Evolutionary conservation across 75 land plant genomes (phyloP), one percentile per base, ranked within the genome.

Genomic region (Pinus taeda): DNA sequence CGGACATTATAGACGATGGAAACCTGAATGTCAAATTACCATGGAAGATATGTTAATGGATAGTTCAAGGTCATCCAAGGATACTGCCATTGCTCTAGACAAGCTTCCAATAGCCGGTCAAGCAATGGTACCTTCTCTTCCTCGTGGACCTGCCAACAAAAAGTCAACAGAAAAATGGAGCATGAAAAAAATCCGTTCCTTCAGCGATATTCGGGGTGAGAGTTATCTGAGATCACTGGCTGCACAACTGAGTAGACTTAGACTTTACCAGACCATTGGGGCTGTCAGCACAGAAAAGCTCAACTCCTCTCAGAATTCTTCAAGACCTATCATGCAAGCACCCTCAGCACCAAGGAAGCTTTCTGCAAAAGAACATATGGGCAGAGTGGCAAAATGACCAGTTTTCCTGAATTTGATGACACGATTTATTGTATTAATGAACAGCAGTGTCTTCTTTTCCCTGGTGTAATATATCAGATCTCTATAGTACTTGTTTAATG

Each of bases 211-310:
- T 1, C 73, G 82, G 29, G 83, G 89, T 79, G 85, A 85, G 61
- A 71, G 83, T 63, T 77, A 85, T 59, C 83, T 85, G 69, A 37
- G 76, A 22, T 65, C 89, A 20, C 63, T 90, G 67, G 79, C 83
- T 73, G 85, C 85, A 61, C 82, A 84, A 56, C n/a, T 85, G 76
- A 75, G 77, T 59, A 83, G 75, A 59, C 63, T 84, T 39, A 74
- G 89, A 59, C n/a, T 87, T 73, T 90, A 82, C 74, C 83, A 83
- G 82, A 90, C 92, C 20, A 82, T 90, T 55, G 87, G 89, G 13
- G 81, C 90, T 3, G 89, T 90, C 15, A 49, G 74, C 74, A 71
- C 74, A 71, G 74, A 71, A 71, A 71, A 49, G 55, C 11, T 49
- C 12, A 49, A 49, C 55, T 49, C 53, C 53, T 45, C 55, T 49